Evolutionary conservation across 1,139 yeast genomes (phyloP), one percentile per base, ranked within the genome.

Genomic region (Hyphopichia fennica): DNA sequence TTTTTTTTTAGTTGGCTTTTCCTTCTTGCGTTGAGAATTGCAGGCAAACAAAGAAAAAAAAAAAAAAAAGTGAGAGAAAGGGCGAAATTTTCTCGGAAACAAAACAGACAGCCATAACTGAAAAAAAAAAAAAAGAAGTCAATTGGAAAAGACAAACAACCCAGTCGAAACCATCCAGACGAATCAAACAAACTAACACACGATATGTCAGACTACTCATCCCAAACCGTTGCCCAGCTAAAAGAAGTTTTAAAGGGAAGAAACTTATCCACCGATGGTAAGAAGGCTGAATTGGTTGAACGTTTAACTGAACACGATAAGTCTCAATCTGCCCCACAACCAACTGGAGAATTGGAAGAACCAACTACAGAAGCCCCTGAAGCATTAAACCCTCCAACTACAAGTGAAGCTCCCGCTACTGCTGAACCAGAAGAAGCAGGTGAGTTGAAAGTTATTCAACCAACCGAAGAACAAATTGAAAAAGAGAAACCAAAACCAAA

Each of bases 141-240:
- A 38, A 39, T 20, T 19, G 39, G 31, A 27, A 3, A 16, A 7
- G 13, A 13, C 16, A 13, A 8, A 28, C 17, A 14, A 28, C 17
- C 13, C 7, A 22, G 7, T 7, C 25, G 10, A 22, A 22, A 22
- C 7, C 10, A 7, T 11, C 4, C 31, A 28, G 5, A 4, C 10
- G 10, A 31, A 31, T 17, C n/a, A 31, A 8, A n/a, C 34, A 5
- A 29, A 29, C 4, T 14, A 15, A 30, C 4, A 31, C 13, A n/a
- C 5, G 14, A 8, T 15, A 83, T 82, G 88, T 51, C 83, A 14
- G 81, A 79, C 34, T 86, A 83, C 63, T 60, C 81, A 32, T 63
- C 79, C 43, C 79, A 74, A 53, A 91, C 96, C 28, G 97, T 90
- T 39, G 83, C 86, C 32, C 96, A 89, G 69, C 77, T 91, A 63